phyloP scores from a whole-genome alignment of 2,329 filamentous ascomycete genomes.

The Trichoderma lentiforme region DNA sequence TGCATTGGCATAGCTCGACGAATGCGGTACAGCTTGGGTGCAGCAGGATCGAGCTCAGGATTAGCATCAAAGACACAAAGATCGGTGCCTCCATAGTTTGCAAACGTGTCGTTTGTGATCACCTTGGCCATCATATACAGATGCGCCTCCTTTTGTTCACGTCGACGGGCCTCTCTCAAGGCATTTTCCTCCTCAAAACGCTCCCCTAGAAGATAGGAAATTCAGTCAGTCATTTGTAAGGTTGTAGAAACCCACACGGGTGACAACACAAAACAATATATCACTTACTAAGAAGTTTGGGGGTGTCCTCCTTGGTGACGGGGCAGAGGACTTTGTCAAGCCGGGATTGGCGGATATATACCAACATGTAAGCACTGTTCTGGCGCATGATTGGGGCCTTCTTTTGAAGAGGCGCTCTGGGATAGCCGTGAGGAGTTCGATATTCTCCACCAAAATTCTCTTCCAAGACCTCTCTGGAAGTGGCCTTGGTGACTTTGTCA shows the following conservation, averaged over 20 bases:
- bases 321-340: conserved; percentile 78
- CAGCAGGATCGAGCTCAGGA: conserved; percentile 64
- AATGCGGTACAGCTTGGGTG: conserved; percentile 69
- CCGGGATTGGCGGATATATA: conserved; percentile 86
- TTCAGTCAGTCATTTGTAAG: conserved; percentile 20
- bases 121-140: conserved; percentile 84
- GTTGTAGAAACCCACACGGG: neutral
- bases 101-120: conserved; percentile 78
- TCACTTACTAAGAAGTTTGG: conserved; percentile 69
- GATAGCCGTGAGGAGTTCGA: conserved; percentile 45
- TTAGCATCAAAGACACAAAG: conserved; percentile 65
- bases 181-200: conserved; percentile 80
- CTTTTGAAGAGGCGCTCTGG: conserved; percentile 49
- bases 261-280: neutral
- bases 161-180: conserved; percentile 69
- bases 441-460: conserved; percentile 97
- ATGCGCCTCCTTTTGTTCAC: conserved; percentile 91
- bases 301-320: conserved; percentile 74
- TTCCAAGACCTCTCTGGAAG: conserved; percentile 84
- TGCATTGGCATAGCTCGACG: conserved; percentile 71
- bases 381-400: conserved; percentile 59
- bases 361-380: conserved; percentile 96
- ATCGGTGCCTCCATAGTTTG: conserved; percentile 78
- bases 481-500: conserved; percentile 93
- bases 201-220: conserved; percentile 47